These are phyloP conservation scores for Cladorrhinum sp. DNA, from an alignment of 2,329 filamentous ascomycete species.

Conservation along the genomic window DNA sequence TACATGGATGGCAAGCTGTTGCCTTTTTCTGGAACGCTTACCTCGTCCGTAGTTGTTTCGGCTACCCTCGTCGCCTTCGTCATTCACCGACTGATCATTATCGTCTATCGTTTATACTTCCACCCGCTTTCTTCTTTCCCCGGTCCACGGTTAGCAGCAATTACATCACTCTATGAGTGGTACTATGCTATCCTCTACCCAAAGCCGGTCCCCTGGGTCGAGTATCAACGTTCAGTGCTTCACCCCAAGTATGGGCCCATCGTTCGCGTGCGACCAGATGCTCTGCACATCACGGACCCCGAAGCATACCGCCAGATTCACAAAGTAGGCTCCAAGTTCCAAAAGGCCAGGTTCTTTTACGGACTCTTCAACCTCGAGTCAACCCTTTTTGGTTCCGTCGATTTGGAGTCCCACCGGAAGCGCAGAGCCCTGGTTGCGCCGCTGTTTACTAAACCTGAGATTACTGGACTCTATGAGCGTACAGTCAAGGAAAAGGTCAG, in stretches of 20 bases:
- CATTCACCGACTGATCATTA: constrained; percentile 1
- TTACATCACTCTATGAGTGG: constrained; percentile 29
- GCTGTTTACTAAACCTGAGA: background rate
- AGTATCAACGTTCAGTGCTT: background rate
- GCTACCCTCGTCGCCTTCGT: background rate
- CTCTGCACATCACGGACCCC: constrained; percentile 10
- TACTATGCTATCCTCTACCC: constrained; percentile 22
- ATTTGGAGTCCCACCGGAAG: constrained; percentile 1
- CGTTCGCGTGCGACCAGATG: constrained; percentile 10
- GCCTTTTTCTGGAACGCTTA: background rate
- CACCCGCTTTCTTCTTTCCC: constrained; percentile 31
- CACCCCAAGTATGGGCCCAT: constrained; percentile 9
- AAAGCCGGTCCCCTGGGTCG: background rate
- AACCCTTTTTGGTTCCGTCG: background rate
- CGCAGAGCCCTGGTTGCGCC: background rate
- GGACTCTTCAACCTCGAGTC: background rate
- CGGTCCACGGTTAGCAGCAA: constrained; percentile 30
- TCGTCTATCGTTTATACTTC: constrained; percentile 18
- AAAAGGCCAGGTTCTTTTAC: constrained; percentile 6
- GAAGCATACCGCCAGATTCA: constrained; percentile 7
- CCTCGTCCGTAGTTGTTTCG: background rate
- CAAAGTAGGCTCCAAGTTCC: constrained; percentile 7
- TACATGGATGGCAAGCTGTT: background rate
- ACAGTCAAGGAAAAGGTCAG: background rate
- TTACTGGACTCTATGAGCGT: background rate